phyloP scores from a whole-genome alignment of 306 rosid genomes.

The Argentina anserina region DNA sequence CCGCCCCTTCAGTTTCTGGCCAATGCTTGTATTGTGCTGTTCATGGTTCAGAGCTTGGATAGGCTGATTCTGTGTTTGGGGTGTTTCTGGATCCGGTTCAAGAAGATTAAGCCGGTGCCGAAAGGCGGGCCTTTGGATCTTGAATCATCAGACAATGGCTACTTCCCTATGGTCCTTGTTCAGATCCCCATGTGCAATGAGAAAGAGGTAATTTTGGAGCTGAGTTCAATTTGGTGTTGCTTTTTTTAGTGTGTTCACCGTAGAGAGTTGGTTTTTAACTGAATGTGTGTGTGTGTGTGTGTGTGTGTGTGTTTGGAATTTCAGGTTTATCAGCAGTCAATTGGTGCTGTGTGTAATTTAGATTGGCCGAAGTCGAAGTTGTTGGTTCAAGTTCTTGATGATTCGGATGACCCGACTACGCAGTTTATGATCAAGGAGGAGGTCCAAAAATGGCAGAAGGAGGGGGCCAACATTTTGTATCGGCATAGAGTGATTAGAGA shows the following conservation, averaged over 20 bases:
- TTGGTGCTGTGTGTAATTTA: constrained; percentile 74
- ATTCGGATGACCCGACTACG: constrained; percentile 82
- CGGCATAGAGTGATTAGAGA: constrained; percentile 76
- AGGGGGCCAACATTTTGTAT: constrained; percentile 67
- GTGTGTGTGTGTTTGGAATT: background rate
- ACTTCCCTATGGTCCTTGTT: constrained; percentile 78
- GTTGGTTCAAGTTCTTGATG: constrained; percentile 78
- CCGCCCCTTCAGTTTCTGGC: constrained; percentile 76
- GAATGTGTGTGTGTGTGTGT: background rate
- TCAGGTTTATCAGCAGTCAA: constrained; percentile 89
- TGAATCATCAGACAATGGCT: constrained; percentile 70
- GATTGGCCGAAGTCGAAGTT: constrained; percentile 83
- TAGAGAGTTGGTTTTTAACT: background rate
- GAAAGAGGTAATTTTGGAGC: constrained; percentile 52
- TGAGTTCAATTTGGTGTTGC: background rate
- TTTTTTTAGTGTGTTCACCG: background rate
- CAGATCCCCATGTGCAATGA: constrained; percentile 99
- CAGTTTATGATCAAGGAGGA: constrained; percentile 62
- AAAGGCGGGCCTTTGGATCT: constrained; percentile 47
- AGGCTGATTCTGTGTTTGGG: constrained; percentile 75
- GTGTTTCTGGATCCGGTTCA: constrained; percentile 78
- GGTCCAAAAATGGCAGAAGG: constrained; percentile 76
- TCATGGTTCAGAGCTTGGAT: constrained; percentile 78
- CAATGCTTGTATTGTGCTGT: constrained; percentile 65
- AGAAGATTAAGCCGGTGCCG: constrained; percentile 73